Conservation (phyloP, 108 stramenopile species). For the Tribonema minus region DNA sequence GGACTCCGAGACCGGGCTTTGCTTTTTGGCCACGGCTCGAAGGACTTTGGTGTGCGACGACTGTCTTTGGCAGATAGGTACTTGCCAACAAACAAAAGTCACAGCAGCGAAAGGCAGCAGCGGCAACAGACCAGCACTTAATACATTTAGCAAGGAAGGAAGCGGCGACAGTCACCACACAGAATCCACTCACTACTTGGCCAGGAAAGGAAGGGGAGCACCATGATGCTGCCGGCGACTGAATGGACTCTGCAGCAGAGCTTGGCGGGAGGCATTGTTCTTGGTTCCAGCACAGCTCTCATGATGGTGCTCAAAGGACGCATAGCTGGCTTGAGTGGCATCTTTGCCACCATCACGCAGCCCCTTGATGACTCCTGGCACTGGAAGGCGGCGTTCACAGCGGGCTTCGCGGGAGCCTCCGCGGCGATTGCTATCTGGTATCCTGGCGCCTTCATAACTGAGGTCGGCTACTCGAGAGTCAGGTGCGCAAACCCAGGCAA, state of each 20-base stretch:
- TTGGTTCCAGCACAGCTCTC: not conserved
- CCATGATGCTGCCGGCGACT: too few species aligned
- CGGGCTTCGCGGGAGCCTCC: not conserved
- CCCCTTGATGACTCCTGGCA: not conserved
- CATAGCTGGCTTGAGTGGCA: not conserved
- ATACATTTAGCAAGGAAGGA: not conserved
- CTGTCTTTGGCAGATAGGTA: too few species aligned
- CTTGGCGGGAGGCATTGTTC: not conserved
- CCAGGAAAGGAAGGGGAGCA: not conserved
- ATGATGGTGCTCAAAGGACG: not conserved
- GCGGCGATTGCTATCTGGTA: not conserved
- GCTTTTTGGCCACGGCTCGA: not conserved
- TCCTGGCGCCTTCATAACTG: not conserved
- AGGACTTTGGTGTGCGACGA: not conserved
- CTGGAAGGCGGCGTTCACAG: not conserved
- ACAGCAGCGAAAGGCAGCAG: not conserved
- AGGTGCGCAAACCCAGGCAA: too few species aligned
- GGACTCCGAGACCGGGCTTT: not conserved
- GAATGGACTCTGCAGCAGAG: too few species aligned
- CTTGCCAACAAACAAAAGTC: not conserved
- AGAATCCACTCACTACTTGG: not conserved
- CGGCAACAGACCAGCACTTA: not conserved
- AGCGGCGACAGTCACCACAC: not conserved
- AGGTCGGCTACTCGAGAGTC: too few species aligned
- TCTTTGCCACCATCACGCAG: not conserved